phyloP scores from a whole-genome alignment of 257 asterid genomes.

The Eustoma russellianum region DNA sequence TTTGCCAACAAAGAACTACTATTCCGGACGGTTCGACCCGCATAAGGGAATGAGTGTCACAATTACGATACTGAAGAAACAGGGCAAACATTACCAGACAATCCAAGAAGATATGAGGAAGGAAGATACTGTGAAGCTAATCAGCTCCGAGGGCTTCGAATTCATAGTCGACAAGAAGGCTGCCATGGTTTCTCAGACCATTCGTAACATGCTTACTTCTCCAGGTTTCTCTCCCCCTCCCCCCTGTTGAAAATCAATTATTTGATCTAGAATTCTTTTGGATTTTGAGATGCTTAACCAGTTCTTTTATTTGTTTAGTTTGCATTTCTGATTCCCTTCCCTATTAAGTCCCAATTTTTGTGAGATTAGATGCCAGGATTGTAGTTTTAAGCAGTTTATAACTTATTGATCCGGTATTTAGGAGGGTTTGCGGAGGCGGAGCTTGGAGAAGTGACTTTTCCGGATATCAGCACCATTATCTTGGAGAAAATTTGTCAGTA shows the following conservation, averaged over 20 bases:
- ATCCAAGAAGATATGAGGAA: conserved; percentile 37
- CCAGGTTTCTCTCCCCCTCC: conserved; percentile 47
- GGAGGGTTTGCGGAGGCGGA: conserved; percentile 85
- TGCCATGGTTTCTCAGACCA: conserved; percentile 97
- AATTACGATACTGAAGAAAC: too few species aligned
- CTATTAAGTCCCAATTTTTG: background rate
- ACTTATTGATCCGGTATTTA: conserved; percentile 13
- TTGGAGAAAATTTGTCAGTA: conserved; percentile 96
- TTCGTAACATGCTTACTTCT: conserved; percentile 98
- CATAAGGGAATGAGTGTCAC: too few species aligned
- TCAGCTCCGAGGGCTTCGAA: conserved; percentile 94
- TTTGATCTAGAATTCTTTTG: too few species aligned
- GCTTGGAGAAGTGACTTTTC: conserved; percentile 79
- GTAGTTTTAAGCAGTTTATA: background rate
- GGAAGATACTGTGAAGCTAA: conserved; percentile 80
- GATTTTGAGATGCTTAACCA: background rate
- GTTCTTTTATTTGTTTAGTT: background rate
- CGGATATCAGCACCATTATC: conserved; percentile 81
- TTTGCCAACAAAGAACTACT: too few species aligned
- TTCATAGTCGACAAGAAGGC: conserved; percentile 82
- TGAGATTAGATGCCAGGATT: background rate
- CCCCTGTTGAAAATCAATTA: background rate
- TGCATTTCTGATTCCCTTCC: background rate
- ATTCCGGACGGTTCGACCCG: too few species aligned
- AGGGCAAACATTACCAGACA: too few species aligned